Base-by-base conservation (phyloP, 306 rosid species). In the Ochetophila trinervis region DNA sequence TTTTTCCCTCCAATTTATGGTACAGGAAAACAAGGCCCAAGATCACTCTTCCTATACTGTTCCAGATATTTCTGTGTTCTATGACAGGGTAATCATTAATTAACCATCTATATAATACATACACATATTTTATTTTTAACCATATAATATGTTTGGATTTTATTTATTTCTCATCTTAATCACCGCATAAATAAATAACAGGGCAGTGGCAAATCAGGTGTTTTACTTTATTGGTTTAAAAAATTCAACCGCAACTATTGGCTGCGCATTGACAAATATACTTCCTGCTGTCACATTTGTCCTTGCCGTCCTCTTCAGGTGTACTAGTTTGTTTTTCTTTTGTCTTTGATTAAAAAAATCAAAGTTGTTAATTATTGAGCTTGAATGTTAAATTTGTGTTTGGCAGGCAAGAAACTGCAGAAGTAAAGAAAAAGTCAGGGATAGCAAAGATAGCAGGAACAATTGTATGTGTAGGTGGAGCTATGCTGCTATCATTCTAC, bases 201-300 rank as follows among this genome's bases (percentile, higher is more conserved):
- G 98, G 65, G 82, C 88, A 32, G 87, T 95, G 12, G 90, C 76
- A 67, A 89, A 84, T 35, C 96, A 87, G 51, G 79, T 89, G 18
- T 68, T 84, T 6, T 89, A 52, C 74, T 93, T 82, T 22, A 49
- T 79, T 53, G 96, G 97, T 53, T 83, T 93, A 32, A 87, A 86
- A 37, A 65, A 76, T 44, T 76, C 90, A 35, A 74, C 82, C 1
- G 81, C 99, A 40, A 90, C 95, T 5, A 65, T 84, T 47, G 85
- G 88, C 40, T 72, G 84, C 62, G 97, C 99, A 10, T 67, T 87
- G 34, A 63, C 66, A 53, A 90, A 93, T 75, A 74, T 84, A 63
- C 94, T 93, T 55, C 98, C 98, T 8, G 96, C 97, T n/a, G 83
- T 88, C 74, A 87, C 99, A 23, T 87, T 93, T 66, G 6, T 90